These are phyloP conservation scores for Sphenostylis stenocarpa DNA, from an alignment of 306 rosid genomes.

Conservation along the genomic window DNA sequence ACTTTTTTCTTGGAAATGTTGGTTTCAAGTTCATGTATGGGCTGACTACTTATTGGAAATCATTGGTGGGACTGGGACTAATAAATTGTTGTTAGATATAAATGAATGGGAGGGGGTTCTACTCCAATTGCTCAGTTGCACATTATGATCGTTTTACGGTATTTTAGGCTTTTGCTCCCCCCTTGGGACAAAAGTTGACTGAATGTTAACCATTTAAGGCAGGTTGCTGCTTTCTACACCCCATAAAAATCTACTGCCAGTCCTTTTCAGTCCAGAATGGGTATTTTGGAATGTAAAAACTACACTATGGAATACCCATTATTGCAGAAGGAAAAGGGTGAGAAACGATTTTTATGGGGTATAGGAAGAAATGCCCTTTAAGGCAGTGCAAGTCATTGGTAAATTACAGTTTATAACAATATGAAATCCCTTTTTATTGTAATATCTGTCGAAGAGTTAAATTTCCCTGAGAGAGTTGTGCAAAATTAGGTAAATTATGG, in stretches of 20 bases:
- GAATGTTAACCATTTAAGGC: neutral
- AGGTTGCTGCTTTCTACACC: too few species aligned
- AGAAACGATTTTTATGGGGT: too few species aligned
- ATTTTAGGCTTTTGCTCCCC: neutral
- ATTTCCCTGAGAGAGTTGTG: neutral
- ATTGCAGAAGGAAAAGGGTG: too few species aligned
- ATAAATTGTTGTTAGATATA: neutral
- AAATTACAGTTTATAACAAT: neutral
- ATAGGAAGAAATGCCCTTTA: too few species aligned
- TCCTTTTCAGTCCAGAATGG: too few species aligned
- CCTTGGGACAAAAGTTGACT: neutral
- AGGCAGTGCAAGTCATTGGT: neutral
- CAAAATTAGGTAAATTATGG: slow-evolving; percentile 10
- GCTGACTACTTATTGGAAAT: neutral
- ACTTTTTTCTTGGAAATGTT: slow-evolving; percentile 8
- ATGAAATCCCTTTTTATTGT: neutral
- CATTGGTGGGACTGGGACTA: neutral
- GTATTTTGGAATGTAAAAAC: too few species aligned
- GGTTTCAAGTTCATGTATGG: neutral
- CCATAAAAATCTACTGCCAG: too few species aligned
- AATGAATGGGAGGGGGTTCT: neutral
- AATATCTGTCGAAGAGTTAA: neutral
- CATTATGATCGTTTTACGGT: neutral
- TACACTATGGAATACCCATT: too few species aligned
- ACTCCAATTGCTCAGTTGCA: neutral